These are phyloP conservation scores for Talinum fruticosum DNA, from an alignment of 148 eudicot genomes.

Conservation along the genomic window DNA sequence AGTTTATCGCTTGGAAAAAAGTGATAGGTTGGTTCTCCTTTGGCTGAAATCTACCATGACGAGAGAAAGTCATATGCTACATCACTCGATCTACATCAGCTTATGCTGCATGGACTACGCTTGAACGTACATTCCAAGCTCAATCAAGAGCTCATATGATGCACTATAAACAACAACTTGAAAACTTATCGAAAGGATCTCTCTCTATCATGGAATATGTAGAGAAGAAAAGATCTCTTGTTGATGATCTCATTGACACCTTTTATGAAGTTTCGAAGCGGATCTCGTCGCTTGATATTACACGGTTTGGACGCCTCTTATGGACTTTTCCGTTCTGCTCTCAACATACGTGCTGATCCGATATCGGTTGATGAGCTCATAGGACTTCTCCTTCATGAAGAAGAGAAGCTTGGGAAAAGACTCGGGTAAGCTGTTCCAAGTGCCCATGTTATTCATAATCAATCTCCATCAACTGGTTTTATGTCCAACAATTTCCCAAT, in stretches of 20 bases:
- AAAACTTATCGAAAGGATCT: neutral
- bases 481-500: too few relatives aligned
- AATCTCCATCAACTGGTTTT: neutral
- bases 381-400: constrained; percentile 13
- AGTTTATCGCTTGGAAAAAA: neutral
- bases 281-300: neutral
- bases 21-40: neutral
- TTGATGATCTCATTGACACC: neutral
- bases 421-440: neutral
- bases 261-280: neutral
- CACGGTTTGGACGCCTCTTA: neutral
- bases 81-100: neutral
- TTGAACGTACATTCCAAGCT: neutral
- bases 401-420: neutral
- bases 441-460: neutral
- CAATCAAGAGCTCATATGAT: neutral
- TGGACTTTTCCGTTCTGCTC: neutral
- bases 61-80: neutral
- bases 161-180: neutral
- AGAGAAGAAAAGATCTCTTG: neutral
- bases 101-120: neutral
- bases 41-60: neutral
- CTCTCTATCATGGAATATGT: neutral
- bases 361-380: neutral
- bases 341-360: neutral